Evolutionary conservation across 345 rosid species (phyloP), one percentile per base, ranked within the genome.

Genomic region (Mallotus nudiflorus): DNA sequence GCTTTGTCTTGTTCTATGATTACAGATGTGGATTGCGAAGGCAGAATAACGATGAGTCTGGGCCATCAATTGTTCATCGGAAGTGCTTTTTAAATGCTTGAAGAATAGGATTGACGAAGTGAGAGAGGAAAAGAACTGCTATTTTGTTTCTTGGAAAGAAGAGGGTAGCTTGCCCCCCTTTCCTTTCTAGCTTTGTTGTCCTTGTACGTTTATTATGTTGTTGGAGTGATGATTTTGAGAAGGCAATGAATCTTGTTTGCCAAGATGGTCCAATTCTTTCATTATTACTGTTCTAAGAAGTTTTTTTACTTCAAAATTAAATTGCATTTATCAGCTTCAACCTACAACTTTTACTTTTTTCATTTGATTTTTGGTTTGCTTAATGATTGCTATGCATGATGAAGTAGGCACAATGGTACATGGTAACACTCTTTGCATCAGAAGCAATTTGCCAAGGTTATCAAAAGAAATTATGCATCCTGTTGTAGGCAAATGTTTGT

Each of bases 1-100:
- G 0, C 9, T 53, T 46, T 42, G 52, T 1, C 45, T 33, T n/a
- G n/a, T n/a, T 73, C 18, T 72, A 70, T 66, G 68, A 16, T 20
- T 75, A 76, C 87, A 92, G 96, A 91, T 91, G 96, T 91, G 96
- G 97, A 91, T 91, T 50, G 90, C 97, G 0, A 91, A 91, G 88
- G 93, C 93, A 14, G 97, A 91, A 81, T 92, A n/a, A 90, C 9
- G 98, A 92, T 33, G 98, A 92, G 72, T 90, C 98, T 3, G 97
- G 98, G 7, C 97, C 97, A 8, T 91, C 98, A 6, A 93, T 93
- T 28, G 97, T 93, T 68, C 98, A 93, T 77, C 80, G 98, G 84
- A 91, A 93, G 57, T 93, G 98, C 85, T 91, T 93, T n/a, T 88
- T 93, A 83, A 89, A 53, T 22, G 37, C 62, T 77, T 12, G 5